Conservation (phyloP, 2,329 filamentous ascomycete species). For the Microthyrium microscopicum region DNA sequence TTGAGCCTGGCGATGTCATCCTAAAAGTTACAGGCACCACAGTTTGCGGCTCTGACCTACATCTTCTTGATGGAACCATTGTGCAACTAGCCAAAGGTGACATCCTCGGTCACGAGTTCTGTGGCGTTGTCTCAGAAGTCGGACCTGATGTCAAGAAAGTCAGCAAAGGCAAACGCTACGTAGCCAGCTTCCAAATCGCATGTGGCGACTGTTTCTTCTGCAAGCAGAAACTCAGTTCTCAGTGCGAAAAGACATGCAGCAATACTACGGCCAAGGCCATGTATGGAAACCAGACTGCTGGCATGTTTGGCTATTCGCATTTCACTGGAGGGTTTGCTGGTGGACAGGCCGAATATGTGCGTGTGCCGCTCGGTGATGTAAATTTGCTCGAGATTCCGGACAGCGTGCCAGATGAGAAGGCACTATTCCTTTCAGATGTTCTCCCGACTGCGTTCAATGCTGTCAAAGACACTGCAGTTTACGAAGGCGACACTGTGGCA, state of each 20-base stretch:
- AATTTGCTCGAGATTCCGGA: constrained; percentile 69
- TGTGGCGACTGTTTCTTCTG: constrained; percentile 56
- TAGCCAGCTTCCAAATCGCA: constrained; percentile 77
- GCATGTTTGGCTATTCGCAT: constrained; percentile 39
- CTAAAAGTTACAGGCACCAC: constrained; percentile 56
- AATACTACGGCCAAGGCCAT: constrained; percentile 56
- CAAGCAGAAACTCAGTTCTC: constrained; percentile 58
- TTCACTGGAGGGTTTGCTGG: constrained; percentile 79
- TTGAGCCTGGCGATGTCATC: constrained; percentile 64
- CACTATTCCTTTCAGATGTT: constrained; percentile 65
- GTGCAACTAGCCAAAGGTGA: constrained; percentile 35
- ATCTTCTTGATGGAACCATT: constrained; percentile 34
- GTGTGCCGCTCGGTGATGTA: constrained; percentile 64
- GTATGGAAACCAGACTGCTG: constrained; percentile 64
- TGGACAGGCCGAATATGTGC: constrained; percentile 73
- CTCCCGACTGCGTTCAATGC: constrained; percentile 64
- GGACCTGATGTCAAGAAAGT: constrained; percentile 26
- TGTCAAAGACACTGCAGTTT: constrained; percentile 71
- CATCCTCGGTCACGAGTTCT: constrained; percentile 36
- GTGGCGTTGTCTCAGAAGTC: constrained; percentile 31
- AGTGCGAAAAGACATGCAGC: constrained; percentile 65
- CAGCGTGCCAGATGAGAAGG: constrained; percentile 71
- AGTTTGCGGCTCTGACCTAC: constrained; percentile 44
- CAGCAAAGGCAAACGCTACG: constrained; percentile 42
- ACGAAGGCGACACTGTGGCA: constrained; percentile 58